Conservation (phyloP, 2,329 filamentous ascomycete genomes). For the Pestalotiopsis sp. region DNA sequence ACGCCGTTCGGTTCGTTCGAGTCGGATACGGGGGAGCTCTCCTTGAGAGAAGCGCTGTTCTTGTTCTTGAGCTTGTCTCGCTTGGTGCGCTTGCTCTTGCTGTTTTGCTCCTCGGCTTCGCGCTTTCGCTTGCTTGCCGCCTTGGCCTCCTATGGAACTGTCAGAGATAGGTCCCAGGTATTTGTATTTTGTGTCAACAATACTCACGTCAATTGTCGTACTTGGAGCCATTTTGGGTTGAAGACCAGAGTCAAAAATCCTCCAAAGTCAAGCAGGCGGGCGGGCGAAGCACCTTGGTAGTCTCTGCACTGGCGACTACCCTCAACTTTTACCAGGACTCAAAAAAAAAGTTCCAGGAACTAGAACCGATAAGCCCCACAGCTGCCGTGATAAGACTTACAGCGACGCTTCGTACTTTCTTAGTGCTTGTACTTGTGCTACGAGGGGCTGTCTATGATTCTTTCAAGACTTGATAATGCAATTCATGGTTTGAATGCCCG, state of each 20-base stretch:
- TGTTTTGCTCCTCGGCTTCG: conserved; percentile 41
- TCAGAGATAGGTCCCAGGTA: conserved; percentile 13
- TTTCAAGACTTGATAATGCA: background rate
- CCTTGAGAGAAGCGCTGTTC: conserved; percentile 12
- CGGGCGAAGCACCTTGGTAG: background rate
- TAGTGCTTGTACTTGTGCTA: background rate
- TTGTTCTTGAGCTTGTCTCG: conserved; percentile 27
- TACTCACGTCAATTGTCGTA: conserved; percentile 26
- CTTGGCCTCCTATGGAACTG: conserved; percentile 32
- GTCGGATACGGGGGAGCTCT: background rate
- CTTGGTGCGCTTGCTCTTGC: conserved; percentile 43
- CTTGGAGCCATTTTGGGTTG: conserved; percentile 28
- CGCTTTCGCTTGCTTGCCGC: conserved; percentile 49
- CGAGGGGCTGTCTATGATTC: background rate
- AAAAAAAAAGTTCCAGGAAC: conserved; percentile 12
- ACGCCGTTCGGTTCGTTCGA: background rate
- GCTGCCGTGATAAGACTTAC: conserved; percentile 1
- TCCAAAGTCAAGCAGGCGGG: background rate
- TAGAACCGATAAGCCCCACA: conserved; percentile 14
- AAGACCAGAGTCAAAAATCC: background rate
- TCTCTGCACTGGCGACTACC: background rate
- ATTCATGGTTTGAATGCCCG: background rate
- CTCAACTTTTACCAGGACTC: background rate
- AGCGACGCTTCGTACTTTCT: background rate
- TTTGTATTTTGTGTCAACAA: background rate